A percentile compares a stretch with the other conserved stretches of the same genome.
Conservation (phyloP, 352 stramenopile species). For the Phytophthora chlamydospora region DNA sequence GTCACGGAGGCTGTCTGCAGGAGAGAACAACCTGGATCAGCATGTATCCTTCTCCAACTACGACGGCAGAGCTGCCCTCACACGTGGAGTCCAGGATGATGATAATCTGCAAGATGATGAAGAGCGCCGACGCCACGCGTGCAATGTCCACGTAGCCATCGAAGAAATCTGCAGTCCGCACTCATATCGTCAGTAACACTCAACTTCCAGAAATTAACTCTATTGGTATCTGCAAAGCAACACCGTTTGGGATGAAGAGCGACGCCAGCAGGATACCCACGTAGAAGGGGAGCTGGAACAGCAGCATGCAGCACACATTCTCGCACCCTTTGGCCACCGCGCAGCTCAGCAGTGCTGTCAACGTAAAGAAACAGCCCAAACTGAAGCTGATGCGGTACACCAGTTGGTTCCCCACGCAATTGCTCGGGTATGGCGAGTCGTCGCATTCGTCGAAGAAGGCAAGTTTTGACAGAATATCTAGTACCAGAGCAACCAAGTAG, state of each 20-base stretch:
- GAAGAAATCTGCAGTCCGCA: constrained; percentile 56
- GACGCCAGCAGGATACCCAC: constrained; percentile 50
- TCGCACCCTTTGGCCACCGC: constrained; percentile 53
- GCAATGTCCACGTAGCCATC: constrained; percentile 67
- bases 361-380: constrained; percentile 66
- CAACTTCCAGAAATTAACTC: background rate
- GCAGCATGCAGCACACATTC: constrained; percentile 66
- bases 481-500: background rate
- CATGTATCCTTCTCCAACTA: background rate
- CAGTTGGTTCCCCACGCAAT: constrained; percentile 77
- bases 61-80: constrained; percentile 23
- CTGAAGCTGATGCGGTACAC: constrained; percentile 83
- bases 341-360: constrained; percentile 62
- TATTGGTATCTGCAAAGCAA: background rate
- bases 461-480: constrained; percentile 46
- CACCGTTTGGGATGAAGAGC: constrained; percentile 76
- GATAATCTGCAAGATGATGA: constrained; percentile 81
- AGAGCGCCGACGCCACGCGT: constrained; percentile 61
- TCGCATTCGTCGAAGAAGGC: constrained; percentile 61
- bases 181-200: background rate
- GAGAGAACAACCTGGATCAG: background rate
- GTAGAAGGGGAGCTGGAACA: constrained; percentile 75
- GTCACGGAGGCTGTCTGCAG: constrained; percentile 66
- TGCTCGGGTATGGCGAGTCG: constrained; percentile 29
- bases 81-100: constrained; percentile 83